Conservation (phyloP, 768 basidiomycete genomes). For the Albatrellus ellisii region DNA sequence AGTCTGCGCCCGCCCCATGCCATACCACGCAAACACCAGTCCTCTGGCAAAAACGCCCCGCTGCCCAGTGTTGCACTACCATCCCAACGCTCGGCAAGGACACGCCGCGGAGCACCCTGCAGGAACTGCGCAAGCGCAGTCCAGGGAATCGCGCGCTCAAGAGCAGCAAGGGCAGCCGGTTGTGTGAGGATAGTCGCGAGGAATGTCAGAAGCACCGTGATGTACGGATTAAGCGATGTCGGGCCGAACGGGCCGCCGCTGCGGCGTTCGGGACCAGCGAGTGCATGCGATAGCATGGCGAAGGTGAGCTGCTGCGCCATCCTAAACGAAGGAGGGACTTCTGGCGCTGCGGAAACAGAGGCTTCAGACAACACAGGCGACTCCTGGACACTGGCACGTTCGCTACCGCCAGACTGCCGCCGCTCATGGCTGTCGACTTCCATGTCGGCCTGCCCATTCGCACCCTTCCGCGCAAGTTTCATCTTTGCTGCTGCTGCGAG, state of each 20-base stretch:
- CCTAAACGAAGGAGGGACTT: constrained; percentile 48
- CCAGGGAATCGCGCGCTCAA: constrained; percentile 85
- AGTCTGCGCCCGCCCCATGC: constrained; percentile 89
- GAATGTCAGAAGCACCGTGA: constrained; percentile 81
- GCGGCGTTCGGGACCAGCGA: constrained; percentile 51
- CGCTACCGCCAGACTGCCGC: constrained; percentile 14
- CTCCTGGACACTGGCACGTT: constrained; percentile 16
- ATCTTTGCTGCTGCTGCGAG: constrained; percentile 27
- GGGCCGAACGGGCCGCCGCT: constrained; percentile 36
- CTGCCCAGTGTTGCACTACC: constrained; percentile 4
- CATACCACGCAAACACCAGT: constrained; percentile 93
- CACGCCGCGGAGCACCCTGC: constrained; percentile 39
- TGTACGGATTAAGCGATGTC: constrained; percentile 69
- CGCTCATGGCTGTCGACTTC: constrained; percentile 44
- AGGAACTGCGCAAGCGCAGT: constrained; percentile 55
- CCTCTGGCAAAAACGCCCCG: constrained; percentile 53
- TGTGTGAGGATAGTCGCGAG: constrained; percentile 66
- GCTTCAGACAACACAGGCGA: constrained; percentile 22
- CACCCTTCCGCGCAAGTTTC: constrained; percentile 21
- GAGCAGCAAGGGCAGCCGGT: constrained; percentile 37
- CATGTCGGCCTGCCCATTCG: constrained; percentile 31
- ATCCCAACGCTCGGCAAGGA: constrained; percentile 19
- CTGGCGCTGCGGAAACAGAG: constrained; percentile 15
- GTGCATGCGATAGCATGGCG: constrained; percentile 56
- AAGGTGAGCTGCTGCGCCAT: constrained; percentile 74